phyloP scores from a whole-genome alignment of 2,329 filamentous ascomycete species.

The Dactylellina sp. region DNA sequence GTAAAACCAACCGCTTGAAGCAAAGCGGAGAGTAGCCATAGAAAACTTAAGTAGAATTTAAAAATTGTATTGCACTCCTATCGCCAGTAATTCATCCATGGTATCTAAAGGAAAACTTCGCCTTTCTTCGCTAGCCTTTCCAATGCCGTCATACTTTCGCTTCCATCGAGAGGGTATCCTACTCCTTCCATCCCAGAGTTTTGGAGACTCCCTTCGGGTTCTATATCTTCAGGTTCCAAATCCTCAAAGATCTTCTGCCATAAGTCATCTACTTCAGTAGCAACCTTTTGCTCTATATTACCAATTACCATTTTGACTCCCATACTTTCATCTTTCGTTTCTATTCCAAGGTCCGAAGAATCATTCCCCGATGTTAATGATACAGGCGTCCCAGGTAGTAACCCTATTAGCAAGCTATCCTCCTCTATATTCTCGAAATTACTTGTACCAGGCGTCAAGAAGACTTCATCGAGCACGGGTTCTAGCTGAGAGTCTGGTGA shows the following conservation, averaged over 20 bases:
- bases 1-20: no score
- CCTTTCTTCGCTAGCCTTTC: slow-evolving; percentile 35
- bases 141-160: slow-evolving; percentile 29
- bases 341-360: neutral
- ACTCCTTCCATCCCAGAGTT: neutral
- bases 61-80: no score
- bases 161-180: slow-evolving; percentile 18
- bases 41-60: no score
- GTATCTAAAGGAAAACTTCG: slow-evolving; percentile 36
- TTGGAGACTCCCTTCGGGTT: slow-evolving; percentile 28
- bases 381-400: slow-evolving; percentile 23
- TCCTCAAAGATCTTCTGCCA: slow-evolving; percentile 55
- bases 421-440: slow-evolving; percentile 6
- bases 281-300: slow-evolving; percentile 14
- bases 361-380: neutral
- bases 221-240: slow-evolving; percentile 45
- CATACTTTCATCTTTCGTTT: slow-evolving; percentile 21
- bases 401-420: slow-evolving; percentile 4
- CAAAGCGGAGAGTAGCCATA: no score
- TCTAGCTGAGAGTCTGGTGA: neutral
- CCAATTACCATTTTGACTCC: neutral
- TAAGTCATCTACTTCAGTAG: slow-evolving; percentile 34
- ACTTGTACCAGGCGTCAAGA: slow-evolving; percentile 18
- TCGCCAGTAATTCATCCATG: no score
- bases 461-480: slow-evolving; percentile 7